A percentile compares a stretch with the other conserved stretches of the same genome.
phyloP scores from a whole-genome alignment of 2,329 filamentous ascomycete genomes.

The Neophaeococcomyces mojaviensis region DNA sequence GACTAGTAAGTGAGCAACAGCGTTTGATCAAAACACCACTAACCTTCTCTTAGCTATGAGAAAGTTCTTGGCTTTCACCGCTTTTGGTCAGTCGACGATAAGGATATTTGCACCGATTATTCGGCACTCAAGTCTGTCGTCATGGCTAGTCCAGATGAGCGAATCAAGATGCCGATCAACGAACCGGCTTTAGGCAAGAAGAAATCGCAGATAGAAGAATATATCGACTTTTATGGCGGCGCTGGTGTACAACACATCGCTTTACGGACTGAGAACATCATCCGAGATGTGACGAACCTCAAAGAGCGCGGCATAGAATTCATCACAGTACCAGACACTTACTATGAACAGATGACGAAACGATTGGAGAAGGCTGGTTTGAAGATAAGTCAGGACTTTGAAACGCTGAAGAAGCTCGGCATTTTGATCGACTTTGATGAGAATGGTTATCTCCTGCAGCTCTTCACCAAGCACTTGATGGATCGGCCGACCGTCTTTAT shows the following conservation, averaged over 20 bases:
- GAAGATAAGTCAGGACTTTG: constrained; percentile 68
- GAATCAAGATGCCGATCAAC: constrained; percentile 98
- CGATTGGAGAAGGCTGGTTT: constrained; percentile 58
- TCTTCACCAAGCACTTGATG: constrained; percentile 83
- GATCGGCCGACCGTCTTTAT: constrained; percentile 92
- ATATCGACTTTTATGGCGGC: constrained; percentile 81
- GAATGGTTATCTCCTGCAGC: constrained; percentile 69
- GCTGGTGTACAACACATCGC: constrained; percentile 92
- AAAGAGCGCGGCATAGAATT: constrained; percentile 87
- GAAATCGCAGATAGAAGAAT: constrained; percentile 91
- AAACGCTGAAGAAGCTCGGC: constrained; percentile 66
- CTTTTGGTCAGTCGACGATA: constrained; percentile 96
- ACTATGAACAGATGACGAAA: constrained; percentile 70
- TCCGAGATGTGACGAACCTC: constrained; percentile 67
- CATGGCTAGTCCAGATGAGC: constrained; percentile 76
- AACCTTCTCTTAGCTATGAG: constrained; percentile 57
- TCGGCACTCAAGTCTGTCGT: constrained; percentile 82
- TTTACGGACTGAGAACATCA: constrained; percentile 72
- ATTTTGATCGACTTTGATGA: constrained; percentile 96
- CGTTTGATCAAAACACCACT: background rate
- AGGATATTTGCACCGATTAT: constrained; percentile 86
- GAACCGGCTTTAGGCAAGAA: constrained; percentile 86
- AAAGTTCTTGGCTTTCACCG: constrained; percentile 84
- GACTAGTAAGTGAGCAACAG: constrained; percentile 35
- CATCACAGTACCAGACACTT: constrained; percentile 78